Evolutionary conservation across 257 asterid genomes (phyloP).

Genomic region (Avicennia marina): DNA sequence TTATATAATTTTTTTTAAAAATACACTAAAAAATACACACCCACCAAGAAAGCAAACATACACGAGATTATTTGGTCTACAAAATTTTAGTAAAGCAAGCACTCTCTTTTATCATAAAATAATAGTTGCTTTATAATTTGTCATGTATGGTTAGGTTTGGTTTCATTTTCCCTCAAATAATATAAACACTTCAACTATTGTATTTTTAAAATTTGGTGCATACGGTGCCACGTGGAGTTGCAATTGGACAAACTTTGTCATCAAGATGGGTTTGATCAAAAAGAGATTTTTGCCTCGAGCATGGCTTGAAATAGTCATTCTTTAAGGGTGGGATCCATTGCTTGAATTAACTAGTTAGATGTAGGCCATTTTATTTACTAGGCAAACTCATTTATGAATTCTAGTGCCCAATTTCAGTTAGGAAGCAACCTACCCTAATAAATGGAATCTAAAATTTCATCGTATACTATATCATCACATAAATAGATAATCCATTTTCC

Average conservation of each 20-base stretch:
- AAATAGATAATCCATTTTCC: too few relatives aligned
- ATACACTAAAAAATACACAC: too few relatives aligned
- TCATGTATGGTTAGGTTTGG: too few relatives aligned
- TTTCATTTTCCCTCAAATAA: too few relatives aligned
- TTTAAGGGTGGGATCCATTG: constrained; percentile 56
- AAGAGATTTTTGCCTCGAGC: constrained; percentile 6
- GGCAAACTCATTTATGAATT: constrained; percentile 78
- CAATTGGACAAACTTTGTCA: constrained; percentile 29
- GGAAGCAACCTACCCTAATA: constrained; percentile 77
- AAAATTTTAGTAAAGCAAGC: too few relatives aligned
- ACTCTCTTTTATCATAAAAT: too few relatives aligned
- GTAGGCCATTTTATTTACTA: constrained; percentile 58
- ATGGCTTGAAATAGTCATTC: constrained; percentile 19
- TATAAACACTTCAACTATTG: too few relatives aligned
- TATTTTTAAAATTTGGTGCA: constrained; percentile 34
- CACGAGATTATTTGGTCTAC: too few relatives aligned
- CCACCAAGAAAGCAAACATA: too few relatives aligned
- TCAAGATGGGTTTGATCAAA: constrained; percentile 12
- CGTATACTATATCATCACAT: too few relatives aligned
- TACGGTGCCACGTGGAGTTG: constrained; percentile 51
- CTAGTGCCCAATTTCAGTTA: constrained; percentile 64
- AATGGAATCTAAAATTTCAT: constrained; percentile 34
- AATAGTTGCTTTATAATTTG: too few relatives aligned
- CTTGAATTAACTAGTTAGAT: constrained; percentile 54
- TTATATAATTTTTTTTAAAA: too few relatives aligned